These are phyloP conservation scores for Mentha longifolia DNA, from an alignment of 257 asterid species.

Conservation along the genomic window DNA sequence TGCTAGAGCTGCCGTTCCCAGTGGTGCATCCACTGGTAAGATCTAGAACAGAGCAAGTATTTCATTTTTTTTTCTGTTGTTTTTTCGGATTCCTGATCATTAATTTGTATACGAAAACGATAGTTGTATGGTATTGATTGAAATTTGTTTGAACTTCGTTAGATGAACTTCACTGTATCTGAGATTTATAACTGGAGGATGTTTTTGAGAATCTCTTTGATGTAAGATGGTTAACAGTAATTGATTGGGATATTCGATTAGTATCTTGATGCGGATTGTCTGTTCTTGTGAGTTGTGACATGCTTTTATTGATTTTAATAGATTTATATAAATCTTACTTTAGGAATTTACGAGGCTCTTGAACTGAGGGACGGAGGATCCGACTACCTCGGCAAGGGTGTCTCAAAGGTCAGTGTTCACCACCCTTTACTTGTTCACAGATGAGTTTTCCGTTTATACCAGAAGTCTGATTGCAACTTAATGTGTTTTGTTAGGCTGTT, in stretches of 20 bases:
- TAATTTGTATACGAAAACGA: not conserved
- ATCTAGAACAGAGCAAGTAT: conserved; percentile 26
- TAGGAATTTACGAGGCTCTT: conserved; percentile 97
- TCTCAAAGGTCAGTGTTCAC: conserved; percentile 66
- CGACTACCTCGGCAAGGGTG: conserved; percentile 98
- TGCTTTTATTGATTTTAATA: not conserved
- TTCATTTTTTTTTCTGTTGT: not conserved
- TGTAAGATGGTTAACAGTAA: no score
- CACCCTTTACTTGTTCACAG: not conserved
- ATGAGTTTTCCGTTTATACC: not conserved
- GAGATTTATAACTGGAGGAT: not conserved
- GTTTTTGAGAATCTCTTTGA: no score
- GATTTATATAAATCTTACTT: not conserved
- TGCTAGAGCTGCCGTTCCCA: conserved; percentile 93
- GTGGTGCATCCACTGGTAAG: conserved; percentile 96
- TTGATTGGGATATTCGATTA: not conserved
- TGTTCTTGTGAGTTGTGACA: not conserved
- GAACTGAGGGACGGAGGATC: conserved; percentile 98
- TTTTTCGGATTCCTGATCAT: not conserved
- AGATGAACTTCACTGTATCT: no score
- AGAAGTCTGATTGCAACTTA: conserved; percentile 7
- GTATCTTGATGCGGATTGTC: no score
- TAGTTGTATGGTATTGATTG: not conserved
- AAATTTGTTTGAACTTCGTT: not conserved
- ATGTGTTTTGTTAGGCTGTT: conserved; percentile 62